Evolutionary conservation across 2,329 filamentous ascomycete species (phyloP), one percentile per base, ranked within the genome.

Genomic region (Paraconiothyrium sp.): DNA sequence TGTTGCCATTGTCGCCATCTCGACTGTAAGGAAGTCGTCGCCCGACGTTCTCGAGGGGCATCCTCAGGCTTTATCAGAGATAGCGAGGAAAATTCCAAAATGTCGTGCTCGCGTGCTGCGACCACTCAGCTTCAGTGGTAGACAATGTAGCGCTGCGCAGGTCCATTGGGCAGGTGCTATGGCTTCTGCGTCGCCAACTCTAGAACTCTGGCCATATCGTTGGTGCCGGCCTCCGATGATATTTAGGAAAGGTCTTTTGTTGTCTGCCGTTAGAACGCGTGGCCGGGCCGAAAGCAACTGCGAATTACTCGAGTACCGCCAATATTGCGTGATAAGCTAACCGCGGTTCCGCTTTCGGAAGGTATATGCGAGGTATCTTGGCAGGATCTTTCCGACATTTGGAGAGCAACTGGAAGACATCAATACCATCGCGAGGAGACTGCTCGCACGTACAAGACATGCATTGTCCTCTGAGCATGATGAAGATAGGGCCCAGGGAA

Each of bases 81-180:
- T 47, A 54, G 41, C 57, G 57, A 24, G 54, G 41, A 57, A 52
- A 48, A 30, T 34, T 48, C 20, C 20, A 48, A 13, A 44, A 61
- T 61, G 59, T 57, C 59, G 59, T 61, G 59, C 52, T 61, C 48
- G 55, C 50, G 50, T 60, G 41, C 50, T 24, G 13, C 35, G 39
- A 34, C 47, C 49, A 54, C 35, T 58, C 56, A 46, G 56, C 56
- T 46, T 55, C 52, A 44, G 27, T 14, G 22, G 27, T 14, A 27
- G 22, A 20, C 20, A n/a, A 34, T 46, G 41, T 46, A n/a, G 22
- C 52, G 30, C 13, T 55, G 39, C 22, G 39, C 5, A 41, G 16
- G 16, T 22, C 52, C 24, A 55, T 55, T 46, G 16, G 24, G 14
- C 22, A 22, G 52, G 52, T 52, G 27, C 50, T 27, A 54, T 41